phyloP scores from a whole-genome alignment of 192 early-diverging fungal species.

The Linnemannia schmuckeri region DNA sequence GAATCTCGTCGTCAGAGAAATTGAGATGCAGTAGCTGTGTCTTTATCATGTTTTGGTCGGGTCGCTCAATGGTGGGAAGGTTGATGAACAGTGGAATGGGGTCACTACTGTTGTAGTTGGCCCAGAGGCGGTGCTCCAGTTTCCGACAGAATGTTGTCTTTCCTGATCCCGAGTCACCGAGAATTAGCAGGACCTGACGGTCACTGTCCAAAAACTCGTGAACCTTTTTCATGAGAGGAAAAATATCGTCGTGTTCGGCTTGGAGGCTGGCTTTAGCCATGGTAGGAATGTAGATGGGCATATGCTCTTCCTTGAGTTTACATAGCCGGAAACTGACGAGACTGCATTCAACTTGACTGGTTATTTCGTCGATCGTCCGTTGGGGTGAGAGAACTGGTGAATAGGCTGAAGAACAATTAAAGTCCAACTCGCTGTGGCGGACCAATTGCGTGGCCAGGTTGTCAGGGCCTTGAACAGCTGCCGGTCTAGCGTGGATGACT shows the following conservation, averaged over 20 bases:
- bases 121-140: not conserved
- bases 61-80: not conserved
- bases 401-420: no score
- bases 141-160: not conserved
- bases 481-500: no score
- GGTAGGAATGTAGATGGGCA: not conserved
- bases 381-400: no score
- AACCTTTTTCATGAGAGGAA: not conserved
- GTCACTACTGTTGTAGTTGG: not conserved
- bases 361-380: no score
- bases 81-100: not conserved
- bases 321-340: no score
- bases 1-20: not conserved
- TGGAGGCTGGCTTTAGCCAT: not conserved
- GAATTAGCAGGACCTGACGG: conserved; percentile 3
- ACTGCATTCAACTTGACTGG: no score
- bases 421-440: no score
- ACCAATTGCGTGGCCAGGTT: no score
- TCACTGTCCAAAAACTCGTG: not conserved
- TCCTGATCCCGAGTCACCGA: conserved; percentile 2
- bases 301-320: not conserved
- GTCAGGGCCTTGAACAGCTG: no score
- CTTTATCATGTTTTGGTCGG: not conserved
- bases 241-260: not conserved
- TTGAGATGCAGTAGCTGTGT: not conserved